These are phyloP conservation scores for Colletotrichum liriopes DNA, from an alignment of 2,329 filamentous ascomycete genomes.

Conservation along the genomic window DNA sequence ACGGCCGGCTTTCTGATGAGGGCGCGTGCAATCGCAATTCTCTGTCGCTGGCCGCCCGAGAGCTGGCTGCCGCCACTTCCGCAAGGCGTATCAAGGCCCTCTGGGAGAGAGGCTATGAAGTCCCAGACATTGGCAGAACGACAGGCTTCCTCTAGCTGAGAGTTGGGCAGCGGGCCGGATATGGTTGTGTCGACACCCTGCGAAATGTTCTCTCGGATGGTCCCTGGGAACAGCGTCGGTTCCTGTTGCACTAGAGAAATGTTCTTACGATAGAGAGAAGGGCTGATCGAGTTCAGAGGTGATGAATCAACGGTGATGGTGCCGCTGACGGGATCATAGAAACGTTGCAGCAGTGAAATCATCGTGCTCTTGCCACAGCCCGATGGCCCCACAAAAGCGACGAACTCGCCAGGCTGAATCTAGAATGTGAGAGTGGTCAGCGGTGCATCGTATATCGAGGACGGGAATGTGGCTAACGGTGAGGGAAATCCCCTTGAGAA, in stretches of 20 bases:
- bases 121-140: conserved; percentile 69
- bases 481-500: not conserved
- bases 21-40: conserved; percentile 81
- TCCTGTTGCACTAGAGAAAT: conserved; percentile 33
- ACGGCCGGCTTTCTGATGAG: conserved; percentile 76
- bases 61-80: conserved; percentile 78
- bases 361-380: conserved; percentile 75
- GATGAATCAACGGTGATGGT: not conserved
- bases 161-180: conserved; percentile 44
- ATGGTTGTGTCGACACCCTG: conserved; percentile 56
- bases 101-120: conserved; percentile 68
- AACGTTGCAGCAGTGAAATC: conserved; percentile 64
- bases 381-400: conserved; percentile 68
- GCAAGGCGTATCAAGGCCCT: conserved; percentile 75
- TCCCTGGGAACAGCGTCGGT: conserved; percentile 51
- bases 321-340: conserved; percentile 50
- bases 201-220: conserved; percentile 70
- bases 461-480: not conserved
- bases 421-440: conserved; percentile 69
- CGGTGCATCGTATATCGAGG: conserved; percentile 56
- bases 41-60: conserved; percentile 78
- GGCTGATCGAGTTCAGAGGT: conserved; percentile 49
- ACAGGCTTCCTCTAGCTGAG: conserved; percentile 65
- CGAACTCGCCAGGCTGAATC: conserved; percentile 60
- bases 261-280: conserved; percentile 1